These are phyloP conservation scores for Oryza punctata DNA, from an alignment of 176 grass and related monocot species.

Conservation along the genomic window DNA sequence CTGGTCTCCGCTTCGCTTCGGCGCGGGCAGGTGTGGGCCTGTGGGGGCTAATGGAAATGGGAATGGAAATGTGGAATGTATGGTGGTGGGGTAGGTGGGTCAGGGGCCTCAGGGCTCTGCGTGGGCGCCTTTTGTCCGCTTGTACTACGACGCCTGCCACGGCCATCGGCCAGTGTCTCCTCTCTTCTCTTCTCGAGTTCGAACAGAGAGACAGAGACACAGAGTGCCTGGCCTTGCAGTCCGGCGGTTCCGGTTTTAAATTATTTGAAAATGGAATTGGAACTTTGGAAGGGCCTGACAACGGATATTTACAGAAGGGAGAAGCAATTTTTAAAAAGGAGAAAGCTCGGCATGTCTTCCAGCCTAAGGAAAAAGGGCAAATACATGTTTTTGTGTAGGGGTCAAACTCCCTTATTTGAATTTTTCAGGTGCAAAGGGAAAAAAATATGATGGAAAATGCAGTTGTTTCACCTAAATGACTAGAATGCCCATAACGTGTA, in stretches of 20 bases:
- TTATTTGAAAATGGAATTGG: constrained; percentile 5
- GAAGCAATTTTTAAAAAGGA: neutral
- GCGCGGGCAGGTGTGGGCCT: neutral
- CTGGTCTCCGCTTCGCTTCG: constrained; percentile 1
- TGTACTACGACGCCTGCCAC: neutral
- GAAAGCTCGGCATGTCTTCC: neutral
- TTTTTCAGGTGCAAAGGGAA: neutral
- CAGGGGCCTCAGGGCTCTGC: neutral
- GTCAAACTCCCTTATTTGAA: neutral
- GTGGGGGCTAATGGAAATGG: neutral
- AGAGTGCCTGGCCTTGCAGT: too few species aligned
- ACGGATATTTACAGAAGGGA: neutral
- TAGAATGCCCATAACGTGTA: neutral
- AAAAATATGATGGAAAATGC: neutral
- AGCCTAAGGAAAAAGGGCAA: neutral
- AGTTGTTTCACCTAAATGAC: neutral
- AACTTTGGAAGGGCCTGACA: neutral
- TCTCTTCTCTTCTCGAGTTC: neutral
- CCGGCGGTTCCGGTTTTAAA: neutral
- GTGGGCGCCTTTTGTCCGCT: constrained; percentile 38
- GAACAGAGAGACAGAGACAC: neutral
- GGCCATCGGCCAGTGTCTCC: neutral
- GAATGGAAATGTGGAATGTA: neutral
- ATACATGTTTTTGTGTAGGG: neutral
- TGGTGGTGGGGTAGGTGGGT: constrained; percentile 38